Base-by-base conservation (phyloP, 106 monocot genomes). In the Platanthera zijinensis region DNA sequence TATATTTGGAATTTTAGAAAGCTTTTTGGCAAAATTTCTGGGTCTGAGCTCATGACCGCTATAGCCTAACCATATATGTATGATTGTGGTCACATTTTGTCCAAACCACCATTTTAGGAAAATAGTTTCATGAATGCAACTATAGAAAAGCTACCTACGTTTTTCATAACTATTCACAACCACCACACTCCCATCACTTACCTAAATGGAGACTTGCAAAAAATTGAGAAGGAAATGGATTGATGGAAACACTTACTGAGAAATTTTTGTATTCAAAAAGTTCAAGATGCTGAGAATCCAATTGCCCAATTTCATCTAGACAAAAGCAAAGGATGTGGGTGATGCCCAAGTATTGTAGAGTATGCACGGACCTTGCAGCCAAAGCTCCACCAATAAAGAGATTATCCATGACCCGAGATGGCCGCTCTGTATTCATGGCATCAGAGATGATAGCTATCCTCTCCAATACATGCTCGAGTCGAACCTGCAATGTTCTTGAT, bases 241-340 rank as follows among this genome's bases (percentile, higher is more conserved):
- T 39, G 39, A 39, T 39, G 71, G 72, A 39, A 39, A 64, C 12
- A 63, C 92, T 82, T 89, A 93, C 96, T 28, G 91, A 91, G 74
- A 97, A 90, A 71, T 94, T 94, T 82, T 80, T 92, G 78, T 97
- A 97, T 28, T 97, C 73, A 74, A 97, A 97, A 63, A 84, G 79
- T 25, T 97, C 89, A 57, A 89, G 97, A 85, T 83, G 84, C 76
- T 97, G 97, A 15, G 91, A 86, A 69, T 97, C 97, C 54, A 94
- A 94, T 79, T 97, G 97, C 17, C 97, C 94, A 84, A 94, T 97
- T 85, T 97, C 97, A 81, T 97, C 91, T 30, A 94, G 83, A 73
- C 97, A 97, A 53, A 97, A 80, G 77, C 96, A 97, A 46, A 97
- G 74, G 71, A 97, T 89, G 79, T 94, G 87, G 22, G 96, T 88